Conservation (phyloP, 2,329 filamentous ascomycete genomes). For the Helotiales sp. region DNA sequence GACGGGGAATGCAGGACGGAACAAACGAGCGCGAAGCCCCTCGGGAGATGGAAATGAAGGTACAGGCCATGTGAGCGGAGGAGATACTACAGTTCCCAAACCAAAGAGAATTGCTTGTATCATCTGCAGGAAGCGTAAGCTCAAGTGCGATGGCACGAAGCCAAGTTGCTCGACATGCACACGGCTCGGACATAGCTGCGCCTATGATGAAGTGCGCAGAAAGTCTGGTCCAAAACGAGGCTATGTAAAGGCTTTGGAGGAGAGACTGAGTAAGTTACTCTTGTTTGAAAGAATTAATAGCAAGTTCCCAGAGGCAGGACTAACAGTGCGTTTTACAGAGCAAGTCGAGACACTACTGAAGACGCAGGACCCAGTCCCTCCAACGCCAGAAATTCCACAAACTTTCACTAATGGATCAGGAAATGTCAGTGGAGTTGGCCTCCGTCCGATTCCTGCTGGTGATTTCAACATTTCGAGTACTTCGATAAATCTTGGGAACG, state of each 20-base stretch:
- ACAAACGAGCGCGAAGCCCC: conserved; percentile 41
- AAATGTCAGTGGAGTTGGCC: conserved; percentile 32
- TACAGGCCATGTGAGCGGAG: conserved; percentile 49
- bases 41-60: conserved; percentile 42
- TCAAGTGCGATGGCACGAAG: conserved; percentile 70
- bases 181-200: conserved; percentile 66
- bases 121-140: conserved; percentile 89
- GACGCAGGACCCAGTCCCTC: conserved; percentile 64
- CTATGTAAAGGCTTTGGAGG: conserved; percentile 77
- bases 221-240: conserved; percentile 75
- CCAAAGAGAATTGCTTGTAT: conserved; percentile 96
- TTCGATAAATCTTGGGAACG: conserved; percentile 50
- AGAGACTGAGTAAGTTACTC: conserved; percentile 79
- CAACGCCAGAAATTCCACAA: conserved; percentile 30
- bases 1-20: conserved; percentile 38
- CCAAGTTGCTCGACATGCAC: conserved; percentile 72
- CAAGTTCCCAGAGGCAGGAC: conserved; percentile 7
- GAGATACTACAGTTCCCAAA: conserved; percentile 68
- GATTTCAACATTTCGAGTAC: conserved; percentile 53
- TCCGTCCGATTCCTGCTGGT: conserved; percentile 39
- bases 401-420: conserved; percentile 28
- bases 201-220: conserved; percentile 71
- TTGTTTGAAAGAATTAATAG: neutral
- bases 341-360: conserved; percentile 93
- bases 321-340: conserved; percentile 56